phyloP scores from a whole-genome alignment of 192 early-diverging fungal species.

The Pecoramyces ruminantium region DNA sequence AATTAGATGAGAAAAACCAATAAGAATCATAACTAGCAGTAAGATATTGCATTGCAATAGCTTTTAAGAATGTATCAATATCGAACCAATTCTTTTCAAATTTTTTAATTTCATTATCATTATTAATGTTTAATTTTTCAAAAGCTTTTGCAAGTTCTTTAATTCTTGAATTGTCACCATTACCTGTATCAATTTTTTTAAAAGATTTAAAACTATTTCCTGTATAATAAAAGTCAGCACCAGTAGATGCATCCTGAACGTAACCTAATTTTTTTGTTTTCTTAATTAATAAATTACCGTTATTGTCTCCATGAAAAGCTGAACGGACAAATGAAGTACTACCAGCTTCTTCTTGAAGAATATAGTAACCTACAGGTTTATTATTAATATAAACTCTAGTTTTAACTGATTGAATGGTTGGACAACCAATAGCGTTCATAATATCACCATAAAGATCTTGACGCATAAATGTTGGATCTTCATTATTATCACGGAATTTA shows the following conservation, averaged over 20 bases:
- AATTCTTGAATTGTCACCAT: not conserved
- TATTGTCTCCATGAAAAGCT: not conserved
- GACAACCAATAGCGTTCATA: not conserved
- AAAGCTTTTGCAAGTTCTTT: not conserved
- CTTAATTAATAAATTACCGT: not conserved
- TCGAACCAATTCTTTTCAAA: not conserved
- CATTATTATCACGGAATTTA: not conserved
- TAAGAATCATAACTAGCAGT: not conserved
- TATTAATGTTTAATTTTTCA: not conserved
- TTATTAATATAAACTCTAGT: not conserved
- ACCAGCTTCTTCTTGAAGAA: not conserved
- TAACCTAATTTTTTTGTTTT: not conserved
- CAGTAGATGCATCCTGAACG: not conserved
- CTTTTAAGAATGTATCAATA: not conserved
- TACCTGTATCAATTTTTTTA: not conserved
- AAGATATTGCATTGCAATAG: not conserved
- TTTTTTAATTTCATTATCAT: not conserved
- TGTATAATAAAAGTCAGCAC: not conserved
- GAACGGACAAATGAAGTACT: not conserved
- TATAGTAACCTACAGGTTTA: not conserved
- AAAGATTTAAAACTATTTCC: not conserved
- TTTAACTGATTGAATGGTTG: not conserved
- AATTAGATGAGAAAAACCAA: not conserved
- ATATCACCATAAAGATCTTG: not conserved
- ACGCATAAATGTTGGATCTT: not conserved